Evolutionary conservation across 345 rosid species (phyloP).

Genomic region (Carallia brachiata): DNA sequence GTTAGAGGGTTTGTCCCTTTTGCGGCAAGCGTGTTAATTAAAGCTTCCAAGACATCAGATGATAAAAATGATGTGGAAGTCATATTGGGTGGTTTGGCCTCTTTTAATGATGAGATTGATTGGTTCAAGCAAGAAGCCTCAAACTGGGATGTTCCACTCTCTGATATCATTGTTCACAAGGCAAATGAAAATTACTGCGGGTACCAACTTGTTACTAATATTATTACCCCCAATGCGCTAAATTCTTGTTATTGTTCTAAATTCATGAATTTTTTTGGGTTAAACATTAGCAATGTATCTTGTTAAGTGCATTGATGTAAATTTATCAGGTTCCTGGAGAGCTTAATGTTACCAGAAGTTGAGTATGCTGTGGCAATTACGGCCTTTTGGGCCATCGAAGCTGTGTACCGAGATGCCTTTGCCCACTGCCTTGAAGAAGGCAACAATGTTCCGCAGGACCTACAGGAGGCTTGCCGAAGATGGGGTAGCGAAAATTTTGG

Average conservation of each 20-base stretch:
- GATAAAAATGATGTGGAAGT: slow-evolving; percentile 65
- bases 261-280: background rate
- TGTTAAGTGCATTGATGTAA: background rate
- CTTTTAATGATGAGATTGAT: slow-evolving; percentile 61
- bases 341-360: slow-evolving; percentile 50
- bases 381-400: slow-evolving; percentile 79
- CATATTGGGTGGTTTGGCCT: slow-evolving; percentile 57
- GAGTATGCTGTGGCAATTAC: slow-evolving; percentile 51
- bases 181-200: slow-evolving; percentile 62
- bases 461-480: slow-evolving; percentile 62
- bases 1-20: slow-evolving; percentile 73
- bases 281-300: no score
- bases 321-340: slow-evolving; percentile 54
- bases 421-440: slow-evolving; percentile 71
- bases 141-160: slow-evolving; percentile 62
- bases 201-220: slow-evolving; percentile 20
- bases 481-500: slow-evolving; percentile 77
- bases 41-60: slow-evolving; percentile 59
- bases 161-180: slow-evolving; percentile 44
- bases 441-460: slow-evolving; percentile 44
- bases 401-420: slow-evolving; percentile 77
- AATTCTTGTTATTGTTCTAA: background rate
- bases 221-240: no score
- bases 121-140: slow-evolving; percentile 84
- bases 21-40: slow-evolving; percentile 63